Evolutionary conservation across 192 early-diverging fungal species (phyloP), one percentile per base, ranked within the genome.

Genomic region (Pilobolus umbonatus): DNA sequence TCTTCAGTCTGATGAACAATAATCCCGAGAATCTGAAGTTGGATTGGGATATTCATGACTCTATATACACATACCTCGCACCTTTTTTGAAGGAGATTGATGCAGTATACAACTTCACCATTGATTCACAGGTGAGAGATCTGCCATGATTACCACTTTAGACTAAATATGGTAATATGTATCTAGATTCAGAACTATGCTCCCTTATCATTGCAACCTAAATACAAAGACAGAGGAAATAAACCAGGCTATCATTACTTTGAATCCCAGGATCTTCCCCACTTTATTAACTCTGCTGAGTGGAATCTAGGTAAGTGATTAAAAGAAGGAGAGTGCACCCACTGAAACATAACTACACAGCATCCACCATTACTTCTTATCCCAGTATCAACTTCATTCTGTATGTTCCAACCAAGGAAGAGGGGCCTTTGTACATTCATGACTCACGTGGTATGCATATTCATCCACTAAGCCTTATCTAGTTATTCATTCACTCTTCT

Each of bases 281-380:
- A 91, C 68, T 97, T 99, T 76, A 83, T 96, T 53, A 97, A 97
- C 69, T 86, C 92, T 51, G 92, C 92, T 5, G 93, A 96, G 62
- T 99, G 97, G 97, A 95, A 91, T 71, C 70, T 94, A 29, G 88
- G 88, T 87, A 73, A 49, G 53, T 35, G 36, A 64, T n/a, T 8
- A 10, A 15, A 32, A 35, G 32, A 42, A 11, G 26, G 21, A 50
- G 15, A 57, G 62, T 0, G 12, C 34, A 25, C 43, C 25, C 4
- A 5, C 1, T 14, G 28, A 40, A 15, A 53, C 0, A 11, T 35
- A 49, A 21, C 29, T 53, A 26, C 45, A 54, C 83, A 73, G 95
- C 93, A 11, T 95, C 94, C 2, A 85, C 80, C 11, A 90, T 96
- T 10, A 85, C 90, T 0, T 80, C 79, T 1, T 71, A 82, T 21